phyloP scores from a whole-genome alignment of 2,329 filamentous ascomycete species.

The Xenoacremonium recifei region DNA sequence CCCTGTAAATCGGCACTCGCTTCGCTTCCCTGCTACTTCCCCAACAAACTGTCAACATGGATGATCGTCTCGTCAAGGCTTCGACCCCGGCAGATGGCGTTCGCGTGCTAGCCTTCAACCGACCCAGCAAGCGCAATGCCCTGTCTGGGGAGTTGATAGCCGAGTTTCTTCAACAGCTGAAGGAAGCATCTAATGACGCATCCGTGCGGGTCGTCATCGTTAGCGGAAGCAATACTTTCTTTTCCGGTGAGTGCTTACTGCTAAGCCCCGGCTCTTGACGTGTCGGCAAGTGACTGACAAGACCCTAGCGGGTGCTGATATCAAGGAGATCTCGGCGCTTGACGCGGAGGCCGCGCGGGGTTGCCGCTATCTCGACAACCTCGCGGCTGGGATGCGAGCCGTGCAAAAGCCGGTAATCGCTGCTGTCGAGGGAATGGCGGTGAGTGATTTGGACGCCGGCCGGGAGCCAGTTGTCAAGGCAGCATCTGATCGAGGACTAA shows the following conservation, averaged over 20 bases:
- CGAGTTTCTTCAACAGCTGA: slow-evolving; percentile 37
- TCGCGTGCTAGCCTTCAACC: slow-evolving; percentile 49
- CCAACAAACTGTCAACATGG: slow-evolving; percentile 11
- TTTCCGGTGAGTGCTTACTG: slow-evolving; percentile 16
- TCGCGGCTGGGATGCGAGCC: slow-evolving; percentile 33
- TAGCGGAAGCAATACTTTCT: slow-evolving; percentile 31
- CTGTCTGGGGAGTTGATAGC: slow-evolving; percentile 51
- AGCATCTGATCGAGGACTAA: slow-evolving; percentile 9
- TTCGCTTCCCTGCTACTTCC: slow-evolving; percentile 8
- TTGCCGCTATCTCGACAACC: slow-evolving; percentile 39
- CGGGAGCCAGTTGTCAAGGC: no score
- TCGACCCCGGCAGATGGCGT: slow-evolving; percentile 34
- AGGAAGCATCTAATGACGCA: slow-evolving; percentile 15
- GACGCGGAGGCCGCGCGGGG: slow-evolving; percentile 31
- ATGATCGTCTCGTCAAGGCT: slow-evolving; percentile 20
- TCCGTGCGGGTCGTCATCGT: slow-evolving; percentile 35
- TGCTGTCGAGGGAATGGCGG: slow-evolving; percentile 49
- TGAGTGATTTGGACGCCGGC: slow-evolving; percentile 36
- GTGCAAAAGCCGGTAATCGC: slow-evolving; percentile 47
- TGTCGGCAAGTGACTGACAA: slow-evolving; percentile 6
- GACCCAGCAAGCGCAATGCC: slow-evolving; percentile 57
- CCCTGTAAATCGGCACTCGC: slow-evolving; percentile 2
- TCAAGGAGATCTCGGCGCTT: slow-evolving; percentile 34
- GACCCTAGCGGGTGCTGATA: slow-evolving; percentile 33
- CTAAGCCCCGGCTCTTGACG: background rate